Conservation (phyloP, 352 stramenopile genomes). For the Pythium oligandrum region DNA sequence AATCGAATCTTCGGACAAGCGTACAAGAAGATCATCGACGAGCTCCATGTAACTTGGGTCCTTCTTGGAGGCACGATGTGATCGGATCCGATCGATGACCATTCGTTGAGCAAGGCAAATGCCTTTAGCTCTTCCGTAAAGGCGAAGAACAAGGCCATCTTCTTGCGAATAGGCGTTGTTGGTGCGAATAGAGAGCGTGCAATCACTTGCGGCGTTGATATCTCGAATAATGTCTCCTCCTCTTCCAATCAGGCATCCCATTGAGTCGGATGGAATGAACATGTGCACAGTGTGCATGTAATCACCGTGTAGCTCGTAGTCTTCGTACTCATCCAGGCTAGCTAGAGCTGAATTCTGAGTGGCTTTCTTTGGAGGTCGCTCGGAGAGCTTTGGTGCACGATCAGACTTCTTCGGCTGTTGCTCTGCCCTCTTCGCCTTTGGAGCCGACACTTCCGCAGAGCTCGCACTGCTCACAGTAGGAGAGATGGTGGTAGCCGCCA, state of each 20-base stretch:
- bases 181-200: slow-evolving; percentile 50
- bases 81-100: slow-evolving; percentile 50
- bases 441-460: slow-evolving; percentile 3
- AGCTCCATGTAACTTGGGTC: slow-evolving; percentile 56
- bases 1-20: slow-evolving; percentile 32
- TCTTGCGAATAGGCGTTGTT: slow-evolving; percentile 25
- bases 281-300: slow-evolving; percentile 58
- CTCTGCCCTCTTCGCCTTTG: too few relatives aligned
- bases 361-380: too few relatives aligned
- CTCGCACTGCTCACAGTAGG: slow-evolving; percentile 13
- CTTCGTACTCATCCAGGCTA: slow-evolving; percentile 49
- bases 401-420: too few relatives aligned
- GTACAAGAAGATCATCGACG: slow-evolving; percentile 17
- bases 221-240: slow-evolving; percentile 43
- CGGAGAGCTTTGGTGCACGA: too few relatives aligned
- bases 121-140: slow-evolving; percentile 49
- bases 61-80: slow-evolving; percentile 30
- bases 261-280: slow-evolving; percentile 49
- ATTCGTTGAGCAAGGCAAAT: slow-evolving; percentile 62
- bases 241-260: slow-evolving; percentile 44
- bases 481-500: slow-evolving; percentile 3
- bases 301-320: slow-evolving; percentile 45
- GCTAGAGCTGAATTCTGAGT: slow-evolving; percentile 5
- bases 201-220: slow-evolving; percentile 39
- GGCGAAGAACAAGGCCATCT: slow-evolving; percentile 47